These are phyloP conservation scores for Lipomyces yamanashiensis DNA, from an alignment of 805 yeast genomes.

Conservation along the genomic window DNA sequence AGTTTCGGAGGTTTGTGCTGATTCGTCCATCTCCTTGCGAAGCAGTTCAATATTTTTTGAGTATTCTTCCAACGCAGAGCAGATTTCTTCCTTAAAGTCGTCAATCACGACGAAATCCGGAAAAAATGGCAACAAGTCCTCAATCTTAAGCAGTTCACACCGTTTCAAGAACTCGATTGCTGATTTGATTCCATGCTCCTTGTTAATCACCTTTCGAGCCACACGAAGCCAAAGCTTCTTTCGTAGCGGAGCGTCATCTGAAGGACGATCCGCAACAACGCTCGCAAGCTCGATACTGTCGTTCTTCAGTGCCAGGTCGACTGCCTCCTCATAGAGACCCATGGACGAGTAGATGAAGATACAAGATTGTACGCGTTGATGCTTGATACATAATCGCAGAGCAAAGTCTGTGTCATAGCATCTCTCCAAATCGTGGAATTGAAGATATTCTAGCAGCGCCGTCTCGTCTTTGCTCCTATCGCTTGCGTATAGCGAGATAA, in stretches of 20 bases:
- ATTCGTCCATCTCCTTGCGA: slow-evolving; percentile 74
- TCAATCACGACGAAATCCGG: slow-evolving; percentile 85
- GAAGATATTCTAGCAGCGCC: slow-evolving; percentile 57
- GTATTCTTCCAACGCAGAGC: slow-evolving; percentile 74
- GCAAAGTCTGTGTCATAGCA: slow-evolving; percentile 73
- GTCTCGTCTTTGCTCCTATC: slow-evolving; percentile 52
- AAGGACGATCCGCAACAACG: slow-evolving; percentile 60
- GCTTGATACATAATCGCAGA: slow-evolving; percentile 69
- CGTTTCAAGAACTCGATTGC: slow-evolving; percentile 42
- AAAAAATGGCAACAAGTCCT: slow-evolving; percentile 80
- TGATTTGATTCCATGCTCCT: slow-evolving; percentile 42
- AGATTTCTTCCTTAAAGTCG: slow-evolving; percentile 81
- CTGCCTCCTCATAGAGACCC: slow-evolving; percentile 78
- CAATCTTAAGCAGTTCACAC: slow-evolving; percentile 56
- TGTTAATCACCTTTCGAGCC: slow-evolving; percentile 53
- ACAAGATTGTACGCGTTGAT: slow-evolving; percentile 65
- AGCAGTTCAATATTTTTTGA: slow-evolving; percentile 67
- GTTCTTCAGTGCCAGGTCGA: slow-evolving; percentile 68
- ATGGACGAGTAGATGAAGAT: slow-evolving; percentile 71
- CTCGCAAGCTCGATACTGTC: slow-evolving; percentile 64
- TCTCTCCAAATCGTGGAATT: slow-evolving; percentile 44
- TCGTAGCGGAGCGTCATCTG: slow-evolving; percentile 56
- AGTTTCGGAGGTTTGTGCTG: slow-evolving; percentile 61
- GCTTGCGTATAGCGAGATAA: slow-evolving; percentile 67
- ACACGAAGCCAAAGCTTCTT: slow-evolving; percentile 77